phyloP scores from a whole-genome alignment of 768 basidiomycete species.

The Stropharia rugosoannulata region DNA sequence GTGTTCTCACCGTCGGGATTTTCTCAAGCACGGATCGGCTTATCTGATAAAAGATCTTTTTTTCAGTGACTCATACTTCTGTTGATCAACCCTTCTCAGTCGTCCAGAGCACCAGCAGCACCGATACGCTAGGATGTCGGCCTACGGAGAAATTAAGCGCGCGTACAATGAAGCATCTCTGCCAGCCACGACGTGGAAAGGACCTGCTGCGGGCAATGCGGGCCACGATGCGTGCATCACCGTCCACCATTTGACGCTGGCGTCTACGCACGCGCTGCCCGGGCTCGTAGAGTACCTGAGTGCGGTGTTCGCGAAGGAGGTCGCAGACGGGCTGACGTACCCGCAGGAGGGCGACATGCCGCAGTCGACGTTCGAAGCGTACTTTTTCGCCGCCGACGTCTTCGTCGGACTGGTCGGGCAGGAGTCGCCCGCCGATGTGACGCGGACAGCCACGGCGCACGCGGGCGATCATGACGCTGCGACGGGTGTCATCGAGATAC shows the following conservation, averaged over 20 bases:
- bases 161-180: slow-evolving; percentile 27
- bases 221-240: slow-evolving; percentile 27
- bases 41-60: slow-evolving; percentile 6
- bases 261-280: slow-evolving; percentile 33
- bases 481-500: slow-evolving; percentile 36
- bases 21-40: not conserved
- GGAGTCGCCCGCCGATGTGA: slow-evolving; percentile 9
- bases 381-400: slow-evolving; percentile 79
- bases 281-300: slow-evolving; percentile 63
- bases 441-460: slow-evolving; percentile 13
- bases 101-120: not conserved
- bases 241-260: slow-evolving; percentile 52
- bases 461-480: slow-evolving; percentile 17
- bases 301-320: slow-evolving; percentile 64
- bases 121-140: slow-evolving; percentile 48
- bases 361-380: slow-evolving; percentile 59
- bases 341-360: slow-evolving; percentile 72
- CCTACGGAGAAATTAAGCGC: slow-evolving; percentile 64
- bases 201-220: slow-evolving; percentile 12
- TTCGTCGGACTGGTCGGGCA: slow-evolving; percentile 57
- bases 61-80: not conserved
- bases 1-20: no score
- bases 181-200: slow-evolving; percentile 49
- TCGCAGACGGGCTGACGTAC: slow-evolving; percentile 79
- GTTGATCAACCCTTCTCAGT: slow-evolving; percentile 3